Percentiles rank a stretch among this genome's conserved stretches.
These are phyloP conservation scores for Phanerodontia chrysosporium DNA, from an alignment of 768 basidiomycete species.

Conservation along the genomic window DNA sequence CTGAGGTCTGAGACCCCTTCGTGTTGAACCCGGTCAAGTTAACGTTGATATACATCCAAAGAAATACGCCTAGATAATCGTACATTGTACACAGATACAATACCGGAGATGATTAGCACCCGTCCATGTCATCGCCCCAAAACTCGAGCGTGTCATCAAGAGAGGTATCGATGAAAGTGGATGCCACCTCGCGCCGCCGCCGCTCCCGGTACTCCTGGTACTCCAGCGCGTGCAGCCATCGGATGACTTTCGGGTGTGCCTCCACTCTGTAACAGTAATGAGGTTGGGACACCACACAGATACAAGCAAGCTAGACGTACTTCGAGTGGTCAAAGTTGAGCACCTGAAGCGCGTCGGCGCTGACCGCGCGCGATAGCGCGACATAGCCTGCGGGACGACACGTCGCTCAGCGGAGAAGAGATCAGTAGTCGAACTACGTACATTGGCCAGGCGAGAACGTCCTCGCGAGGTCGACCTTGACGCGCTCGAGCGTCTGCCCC, in stretches of 20 bases:
- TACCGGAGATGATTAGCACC: too few relatives aligned
- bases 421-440: slow-evolving; percentile 19
- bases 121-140: not conserved
- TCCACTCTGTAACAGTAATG: slow-evolving; percentile 59
- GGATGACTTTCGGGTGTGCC: slow-evolving; percentile 59
- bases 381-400: slow-evolving; percentile 54
- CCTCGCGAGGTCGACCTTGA: slow-evolving; percentile 69
- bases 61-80: too few relatives aligned
- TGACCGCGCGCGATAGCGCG: slow-evolving; percentile 69
- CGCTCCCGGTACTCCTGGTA: too few relatives aligned
- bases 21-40: too few relatives aligned
- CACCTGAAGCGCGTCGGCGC: slow-evolving; percentile 61
- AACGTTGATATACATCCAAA: too few relatives aligned
- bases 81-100: too few relatives aligned
- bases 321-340: slow-evolving; percentile 56
- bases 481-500: slow-evolving; percentile 80
- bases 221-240: slow-evolving; percentile 34
- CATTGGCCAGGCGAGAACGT: slow-evolving; percentile 82
- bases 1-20: too few relatives aligned
- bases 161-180: too few relatives aligned
- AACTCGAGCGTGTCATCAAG: not conserved
- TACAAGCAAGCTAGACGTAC: slow-evolving; percentile 39
- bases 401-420: not conserved
- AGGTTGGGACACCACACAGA: too few relatives aligned
- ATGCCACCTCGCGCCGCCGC: not conserved